These are phyloP conservation scores for Wallacemonas sp. DNA, from an alignment of 208 protist genomes.

Conservation along the genomic window DNA sequence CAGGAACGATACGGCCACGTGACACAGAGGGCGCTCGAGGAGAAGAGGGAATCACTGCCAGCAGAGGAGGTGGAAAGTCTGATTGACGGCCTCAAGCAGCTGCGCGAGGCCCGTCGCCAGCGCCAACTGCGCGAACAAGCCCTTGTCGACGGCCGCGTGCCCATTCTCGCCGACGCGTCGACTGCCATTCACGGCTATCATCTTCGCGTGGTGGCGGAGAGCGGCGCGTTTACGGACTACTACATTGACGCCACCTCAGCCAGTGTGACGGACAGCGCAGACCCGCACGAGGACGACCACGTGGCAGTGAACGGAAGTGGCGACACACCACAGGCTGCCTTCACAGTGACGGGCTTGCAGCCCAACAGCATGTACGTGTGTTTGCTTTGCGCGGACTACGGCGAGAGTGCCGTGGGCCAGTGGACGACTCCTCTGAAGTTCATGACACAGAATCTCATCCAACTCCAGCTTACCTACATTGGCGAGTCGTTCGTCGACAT, in stretches of 20 bases:
- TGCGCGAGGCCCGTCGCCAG: slow-evolving; percentile 20
- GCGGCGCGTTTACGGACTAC: slow-evolving; percentile 47
- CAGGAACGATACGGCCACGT: slow-evolving; percentile 62
- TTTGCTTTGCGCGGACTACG: slow-evolving; percentile 81
- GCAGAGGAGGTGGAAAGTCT: slow-evolving; percentile 50
- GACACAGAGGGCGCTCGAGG: slow-evolving; percentile 61
- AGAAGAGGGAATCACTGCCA: slow-evolving; percentile 30
- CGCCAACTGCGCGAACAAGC: slow-evolving; percentile 12
- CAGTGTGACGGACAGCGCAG: slow-evolving; percentile 1
- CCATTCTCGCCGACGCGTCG: slow-evolving; percentile 37
- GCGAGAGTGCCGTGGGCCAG: slow-evolving; percentile 60
- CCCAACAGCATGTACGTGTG: slow-evolving; percentile 88
- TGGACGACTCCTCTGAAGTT: slow-evolving; percentile 87
- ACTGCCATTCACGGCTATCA: slow-evolving; percentile 73
- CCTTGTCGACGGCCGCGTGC: slow-evolving; percentile 53
- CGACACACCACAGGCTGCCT: slow-evolving; percentile 15
- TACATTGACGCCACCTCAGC: slow-evolving; percentile 19
- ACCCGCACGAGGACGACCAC: slow-evolving; percentile 1
- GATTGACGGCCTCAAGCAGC: slow-evolving; percentile 39
- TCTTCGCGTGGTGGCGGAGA: slow-evolving; percentile 76
- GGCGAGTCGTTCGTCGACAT: slow-evolving; percentile 89
- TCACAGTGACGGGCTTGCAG: slow-evolving; percentile 67
- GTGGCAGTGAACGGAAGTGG: not conserved
- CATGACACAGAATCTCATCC: slow-evolving; percentile 91
- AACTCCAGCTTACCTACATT: slow-evolving; percentile 88